Percentiles rank a stretch among this genome's conserved stretches.
These are phyloP conservation scores for Acanthamoeba royreba DNA, from an alignment of 208 protist species.

Conservation along the genomic window DNA sequence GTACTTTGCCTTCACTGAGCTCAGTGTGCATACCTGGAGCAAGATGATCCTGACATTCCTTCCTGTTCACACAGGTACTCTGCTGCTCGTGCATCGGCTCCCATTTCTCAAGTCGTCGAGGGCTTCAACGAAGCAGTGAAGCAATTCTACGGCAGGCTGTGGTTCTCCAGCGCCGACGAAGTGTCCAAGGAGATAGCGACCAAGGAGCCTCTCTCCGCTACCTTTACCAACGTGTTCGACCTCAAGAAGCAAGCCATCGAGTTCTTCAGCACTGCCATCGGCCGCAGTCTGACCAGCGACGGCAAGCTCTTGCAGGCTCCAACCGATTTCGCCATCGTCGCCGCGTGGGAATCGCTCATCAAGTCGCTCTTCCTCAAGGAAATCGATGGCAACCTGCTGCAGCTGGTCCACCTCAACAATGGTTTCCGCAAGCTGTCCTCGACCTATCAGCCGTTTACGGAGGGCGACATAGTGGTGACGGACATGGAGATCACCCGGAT, in stretches of 20 bases:
- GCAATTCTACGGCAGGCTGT: conserved; percentile 73
- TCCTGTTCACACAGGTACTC: conserved; percentile 30
- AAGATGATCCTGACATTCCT: background rate
- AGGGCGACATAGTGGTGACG: conserved; percentile 47
- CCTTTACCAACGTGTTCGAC: conserved; percentile 16
- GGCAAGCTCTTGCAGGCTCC: conserved; percentile 53
- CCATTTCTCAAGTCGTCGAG: conserved; percentile 67
- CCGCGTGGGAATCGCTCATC: conserved; percentile 75
- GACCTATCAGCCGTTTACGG: background rate
- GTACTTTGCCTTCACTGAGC: background rate
- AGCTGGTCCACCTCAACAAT: conserved; percentile 79
- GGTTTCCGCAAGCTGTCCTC: conserved; percentile 47
- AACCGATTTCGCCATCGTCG: conserved; percentile 79
- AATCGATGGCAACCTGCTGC: conserved; percentile 73
- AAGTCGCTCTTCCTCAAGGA: conserved; percentile 64
- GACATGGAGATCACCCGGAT: conserved; percentile 50
- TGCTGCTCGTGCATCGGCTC: conserved; percentile 51
- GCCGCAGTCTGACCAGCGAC: conserved; percentile 12
- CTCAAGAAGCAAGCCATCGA: conserved; percentile 63
- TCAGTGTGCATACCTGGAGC: background rate
- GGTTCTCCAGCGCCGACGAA: conserved; percentile 64
- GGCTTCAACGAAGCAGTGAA: conserved; percentile 63
- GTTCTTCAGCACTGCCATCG: conserved; percentile 68
- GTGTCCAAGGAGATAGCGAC: background rate
- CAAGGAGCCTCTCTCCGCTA: conserved; percentile 10